Evolutionary conservation across 768 basidiomycete genomes (phyloP), one percentile per base, ranked within the genome.

Genomic region (Lactarius pseudohatsudake): DNA sequence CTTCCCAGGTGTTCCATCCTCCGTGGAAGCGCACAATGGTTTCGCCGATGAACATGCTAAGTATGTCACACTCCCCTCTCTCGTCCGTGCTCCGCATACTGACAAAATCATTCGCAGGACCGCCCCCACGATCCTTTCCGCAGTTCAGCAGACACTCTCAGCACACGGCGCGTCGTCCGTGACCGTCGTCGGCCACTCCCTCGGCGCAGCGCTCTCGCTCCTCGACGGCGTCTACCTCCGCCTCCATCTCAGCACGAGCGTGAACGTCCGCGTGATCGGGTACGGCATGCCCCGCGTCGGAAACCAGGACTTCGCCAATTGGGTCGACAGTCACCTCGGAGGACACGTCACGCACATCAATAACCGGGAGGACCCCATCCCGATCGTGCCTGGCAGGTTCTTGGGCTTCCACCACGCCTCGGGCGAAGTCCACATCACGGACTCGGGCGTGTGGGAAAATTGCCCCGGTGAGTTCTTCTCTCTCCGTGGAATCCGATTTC

Each of bases 281-380:
- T 75, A 70, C 56, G 75, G 73, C 28, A 56, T 73, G 59, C 75
- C 73, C 10, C 73, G 73, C 59, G 73, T 74, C 60, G 65, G 68
- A n/a, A 69, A 69, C 41, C 65, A 61, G 28, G 57, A 20, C 4
- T 69, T 62, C 16, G 68, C 61, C 4, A n/a, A 58, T 50, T 67
- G 59, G 28, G 58, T 69, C 32, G 67, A 68, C 53, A 38, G 57
- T 79, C 43, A 36, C 57, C 61, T 81, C 77, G 79, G 81, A 66
- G 86, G 87, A 13, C 88, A 89, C 15, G 70, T 86, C 54, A 85
- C 80, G 4, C 86, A 83, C 65, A 80, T 88, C 73, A 86, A 83
- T 72, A 87, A 88, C 75, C 56, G 74, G 64, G 64, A 79, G 63
- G 81, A 82, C 64, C 73, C 75, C 0, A 69, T 82, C n/a, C 81